Evolutionary conservation across 768 basidiomycete genomes (phyloP).

Genomic region (Termitomyces sp.): DNA sequence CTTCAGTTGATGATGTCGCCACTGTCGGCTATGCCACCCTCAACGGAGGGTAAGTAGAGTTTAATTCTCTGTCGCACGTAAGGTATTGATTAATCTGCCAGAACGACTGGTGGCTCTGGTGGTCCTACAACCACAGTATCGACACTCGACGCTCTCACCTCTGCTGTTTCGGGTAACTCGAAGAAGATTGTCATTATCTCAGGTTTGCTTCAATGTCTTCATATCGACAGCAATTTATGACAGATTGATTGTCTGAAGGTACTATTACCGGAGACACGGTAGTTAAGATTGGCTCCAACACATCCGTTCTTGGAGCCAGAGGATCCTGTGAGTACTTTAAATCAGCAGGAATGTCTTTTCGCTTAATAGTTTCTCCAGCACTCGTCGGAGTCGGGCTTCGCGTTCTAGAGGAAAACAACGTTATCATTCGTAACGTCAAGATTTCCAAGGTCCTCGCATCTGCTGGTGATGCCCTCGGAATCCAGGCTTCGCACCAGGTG

Average conservation of each 20-base stretch:
- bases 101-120: slow-evolving; percentile 39
- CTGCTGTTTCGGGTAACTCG: slow-evolving; percentile 33
- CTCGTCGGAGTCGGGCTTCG: slow-evolving; percentile 41
- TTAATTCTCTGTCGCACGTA: background rate
- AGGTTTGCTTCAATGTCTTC: slow-evolving; percentile 15
- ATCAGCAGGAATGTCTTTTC: background rate
- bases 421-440: slow-evolving; percentile 45
- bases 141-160: slow-evolving; percentile 32
- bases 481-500: slow-evolving; percentile 33
- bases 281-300: slow-evolving; percentile 38
- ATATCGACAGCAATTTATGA: background rate
- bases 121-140: slow-evolving; percentile 37
- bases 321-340: slow-evolving; percentile 28
- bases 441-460: slow-evolving; percentile 40
- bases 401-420: slow-evolving; percentile 34
- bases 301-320: slow-evolving; percentile 31
- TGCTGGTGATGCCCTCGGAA: slow-evolving; percentile 39
- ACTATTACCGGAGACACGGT: slow-evolving; percentile 37
- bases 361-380: slow-evolving; percentile 16
- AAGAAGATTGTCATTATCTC: slow-evolving; percentile 40
- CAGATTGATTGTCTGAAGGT: slow-evolving; percentile 17
- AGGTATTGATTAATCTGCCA: slow-evolving; percentile 8
- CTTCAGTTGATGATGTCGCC: slow-evolving; percentile 29
- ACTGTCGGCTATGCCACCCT: slow-evolving; percentile 33
- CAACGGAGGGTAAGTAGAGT: slow-evolving; percentile 26